Conservation (phyloP, 2,329 filamentous ascomycete species). For the Fusarium goolgardi region DNA sequence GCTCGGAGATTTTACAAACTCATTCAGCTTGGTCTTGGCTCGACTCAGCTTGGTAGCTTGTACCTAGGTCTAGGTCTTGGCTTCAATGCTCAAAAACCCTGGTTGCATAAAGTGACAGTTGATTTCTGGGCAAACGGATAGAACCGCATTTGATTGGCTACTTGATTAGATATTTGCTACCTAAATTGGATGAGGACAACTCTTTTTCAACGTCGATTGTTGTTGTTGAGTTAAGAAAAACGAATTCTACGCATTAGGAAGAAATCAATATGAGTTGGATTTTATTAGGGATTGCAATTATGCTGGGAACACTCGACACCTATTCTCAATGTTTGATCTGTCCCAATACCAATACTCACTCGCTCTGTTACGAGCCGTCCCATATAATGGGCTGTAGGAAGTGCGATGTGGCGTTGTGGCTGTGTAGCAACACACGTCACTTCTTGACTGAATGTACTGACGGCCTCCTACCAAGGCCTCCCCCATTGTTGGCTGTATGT, state of each 20-base stretch:
- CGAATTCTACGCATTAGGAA: neutral
- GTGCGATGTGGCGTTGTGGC: slow-evolving; percentile 1
- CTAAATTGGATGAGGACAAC: slow-evolving; percentile 19
- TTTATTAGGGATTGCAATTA: neutral
- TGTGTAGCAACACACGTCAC: neutral
- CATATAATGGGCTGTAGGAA: neutral
- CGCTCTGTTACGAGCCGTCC: neutral
- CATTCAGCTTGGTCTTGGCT: slow-evolving; percentile 7
- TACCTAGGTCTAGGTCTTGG: slow-evolving; percentile 12
- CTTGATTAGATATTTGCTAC: slow-evolving; percentile 20
- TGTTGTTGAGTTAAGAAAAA: neutral
- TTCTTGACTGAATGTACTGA: neutral
- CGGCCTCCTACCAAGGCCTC: slow-evolving; percentile 20
- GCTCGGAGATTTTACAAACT: slow-evolving; percentile 1
- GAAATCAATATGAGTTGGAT: neutral
- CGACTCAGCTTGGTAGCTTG: neutral
- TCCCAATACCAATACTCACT: neutral
- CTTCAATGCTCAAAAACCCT: slow-evolving; percentile 22
- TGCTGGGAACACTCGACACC: neutral
- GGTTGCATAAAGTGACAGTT: slow-evolving; percentile 28
- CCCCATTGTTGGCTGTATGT: neutral
- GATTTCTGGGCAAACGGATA: slow-evolving; percentile 8
- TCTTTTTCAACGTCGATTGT: slow-evolving; percentile 36
- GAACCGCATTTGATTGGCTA: slow-evolving; percentile 27
- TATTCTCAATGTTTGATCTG: neutral